Evolutionary conservation across 2,329 filamentous ascomycete species (phyloP).

Genomic region (Stachybotrys chartarum): DNA sequence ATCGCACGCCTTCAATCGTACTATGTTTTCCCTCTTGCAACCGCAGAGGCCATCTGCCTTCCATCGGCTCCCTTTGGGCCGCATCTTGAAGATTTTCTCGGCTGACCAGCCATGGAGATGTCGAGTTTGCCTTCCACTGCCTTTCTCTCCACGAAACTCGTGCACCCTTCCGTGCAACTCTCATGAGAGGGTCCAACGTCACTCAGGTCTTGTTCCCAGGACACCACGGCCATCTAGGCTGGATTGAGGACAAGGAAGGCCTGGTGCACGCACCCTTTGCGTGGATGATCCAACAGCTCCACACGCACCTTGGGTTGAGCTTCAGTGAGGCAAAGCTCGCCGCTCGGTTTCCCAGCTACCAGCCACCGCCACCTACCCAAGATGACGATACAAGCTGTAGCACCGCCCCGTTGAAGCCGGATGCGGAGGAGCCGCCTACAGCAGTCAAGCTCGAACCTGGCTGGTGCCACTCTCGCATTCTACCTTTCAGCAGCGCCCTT

Average conservation of each 20-base stretch:
- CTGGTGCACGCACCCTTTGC: background rate
- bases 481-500: background rate
- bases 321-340: background rate
- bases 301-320: background rate
- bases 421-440: too few species aligned
- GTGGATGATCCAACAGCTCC: background rate
- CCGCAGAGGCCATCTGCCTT: background rate
- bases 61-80: background rate
- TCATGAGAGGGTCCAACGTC: background rate
- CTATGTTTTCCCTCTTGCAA: background rate
- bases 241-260: background rate
- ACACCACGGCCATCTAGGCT: background rate
- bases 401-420: too few species aligned
- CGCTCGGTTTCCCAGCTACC: background rate
- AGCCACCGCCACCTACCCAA: background rate
- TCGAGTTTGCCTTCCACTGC: background rate
- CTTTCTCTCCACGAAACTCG: background rate
- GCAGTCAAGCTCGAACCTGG: background rate
- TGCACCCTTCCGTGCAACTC: background rate
- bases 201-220: background rate
- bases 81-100: background rate
- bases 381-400: background rate
- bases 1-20: background rate
- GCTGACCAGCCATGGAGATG: background rate
- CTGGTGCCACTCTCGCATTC: background rate